Percentiles rank a stretch among this genome's conserved stretches.
Evolutionary conservation across 352 stramenopile genomes (phyloP).

Genomic region (Thraustochytrium striatum): DNA sequence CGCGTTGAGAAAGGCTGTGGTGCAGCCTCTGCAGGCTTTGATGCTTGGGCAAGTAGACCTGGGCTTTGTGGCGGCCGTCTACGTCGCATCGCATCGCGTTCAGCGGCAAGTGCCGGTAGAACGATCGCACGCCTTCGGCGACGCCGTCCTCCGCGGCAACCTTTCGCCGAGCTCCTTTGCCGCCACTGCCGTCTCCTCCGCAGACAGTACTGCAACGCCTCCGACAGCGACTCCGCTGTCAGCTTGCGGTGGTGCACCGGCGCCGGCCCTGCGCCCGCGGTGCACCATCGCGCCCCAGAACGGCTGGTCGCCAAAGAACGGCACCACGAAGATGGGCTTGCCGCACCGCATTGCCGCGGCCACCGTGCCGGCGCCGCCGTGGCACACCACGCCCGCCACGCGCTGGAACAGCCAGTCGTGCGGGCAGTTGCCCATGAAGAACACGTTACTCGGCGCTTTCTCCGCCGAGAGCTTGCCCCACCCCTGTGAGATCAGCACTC

Average conservation of each 20-base stretch:
- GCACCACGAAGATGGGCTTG: slow-evolving; percentile 85
- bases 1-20: too few species aligned
- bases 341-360: slow-evolving; percentile 77
- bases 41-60: not conserved
- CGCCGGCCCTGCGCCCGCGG: slow-evolving; percentile 72
- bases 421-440: slow-evolving; percentile 56
- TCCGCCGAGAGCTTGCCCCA: slow-evolving; percentile 69
- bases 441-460: slow-evolving; percentile 46
- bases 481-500: slow-evolving; percentile 80
- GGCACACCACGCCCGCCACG: slow-evolving; percentile 80
- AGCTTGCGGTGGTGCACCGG: slow-evolving; percentile 74
- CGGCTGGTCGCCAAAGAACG: slow-evolving; percentile 89
- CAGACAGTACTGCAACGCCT: slow-evolving; percentile 69
- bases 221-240: slow-evolving; percentile 68
- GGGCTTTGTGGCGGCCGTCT: not conserved
- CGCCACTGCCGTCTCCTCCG: slow-evolving; percentile 58
- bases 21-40: not conserved
- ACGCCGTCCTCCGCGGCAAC: slow-evolving; percentile 79
- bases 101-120: slow-evolving; percentile 74
- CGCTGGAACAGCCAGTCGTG: slow-evolving; percentile 86
- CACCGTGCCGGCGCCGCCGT: too few species aligned
- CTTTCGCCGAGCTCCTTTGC: slow-evolving; percentile 62
- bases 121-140: slow-evolving; percentile 69
- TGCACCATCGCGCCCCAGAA: slow-evolving; percentile 85
- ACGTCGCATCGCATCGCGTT: slow-evolving; percentile 78